These are phyloP conservation scores for Crotalaria pallida DNA, from an alignment of 306 rosid species.

Conservation along the genomic window DNA sequence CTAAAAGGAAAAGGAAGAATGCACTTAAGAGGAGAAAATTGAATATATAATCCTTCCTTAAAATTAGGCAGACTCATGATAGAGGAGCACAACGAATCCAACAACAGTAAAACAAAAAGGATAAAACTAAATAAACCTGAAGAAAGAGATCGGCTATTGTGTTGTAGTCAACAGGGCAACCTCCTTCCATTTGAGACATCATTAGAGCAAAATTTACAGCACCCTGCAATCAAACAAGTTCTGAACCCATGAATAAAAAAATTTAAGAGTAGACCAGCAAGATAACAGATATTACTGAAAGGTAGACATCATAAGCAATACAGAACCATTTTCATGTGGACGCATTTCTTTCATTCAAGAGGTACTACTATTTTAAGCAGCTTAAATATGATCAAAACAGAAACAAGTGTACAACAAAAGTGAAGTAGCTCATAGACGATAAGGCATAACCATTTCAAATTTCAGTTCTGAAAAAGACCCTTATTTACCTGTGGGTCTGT, in stretches of 20 bases:
- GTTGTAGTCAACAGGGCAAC: slow-evolving; percentile 79
- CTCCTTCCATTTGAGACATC: slow-evolving; percentile 95
- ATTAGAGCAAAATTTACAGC: slow-evolving; percentile 83
- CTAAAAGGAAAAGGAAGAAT: background rate
- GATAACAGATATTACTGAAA: background rate
- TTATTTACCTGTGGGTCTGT: slow-evolving; percentile 61
- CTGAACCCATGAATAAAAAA: background rate
- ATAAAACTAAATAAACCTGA: slow-evolving; percentile 43
- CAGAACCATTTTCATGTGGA: background rate
- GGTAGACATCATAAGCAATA: background rate
- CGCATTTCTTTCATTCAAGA: background rate
- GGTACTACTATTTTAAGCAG: background rate
- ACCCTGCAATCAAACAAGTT: slow-evolving; percentile 43
- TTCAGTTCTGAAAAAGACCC: background rate
- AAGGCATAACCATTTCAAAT: background rate
- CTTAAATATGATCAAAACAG: background rate
- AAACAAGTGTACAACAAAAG: background rate
- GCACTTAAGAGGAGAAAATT: background rate
- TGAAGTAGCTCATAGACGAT: background rate
- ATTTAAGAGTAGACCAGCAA: background rate
- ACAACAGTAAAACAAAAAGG: background rate
- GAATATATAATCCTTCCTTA: background rate
- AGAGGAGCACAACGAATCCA: background rate
- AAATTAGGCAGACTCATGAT: background rate
- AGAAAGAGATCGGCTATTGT: slow-evolving; percentile 82